Evolutionary conservation across 2,329 filamentous ascomycete genomes (phyloP), one percentile per base, ranked within the genome.

Genomic region (Trichoderma asperellum): DNA sequence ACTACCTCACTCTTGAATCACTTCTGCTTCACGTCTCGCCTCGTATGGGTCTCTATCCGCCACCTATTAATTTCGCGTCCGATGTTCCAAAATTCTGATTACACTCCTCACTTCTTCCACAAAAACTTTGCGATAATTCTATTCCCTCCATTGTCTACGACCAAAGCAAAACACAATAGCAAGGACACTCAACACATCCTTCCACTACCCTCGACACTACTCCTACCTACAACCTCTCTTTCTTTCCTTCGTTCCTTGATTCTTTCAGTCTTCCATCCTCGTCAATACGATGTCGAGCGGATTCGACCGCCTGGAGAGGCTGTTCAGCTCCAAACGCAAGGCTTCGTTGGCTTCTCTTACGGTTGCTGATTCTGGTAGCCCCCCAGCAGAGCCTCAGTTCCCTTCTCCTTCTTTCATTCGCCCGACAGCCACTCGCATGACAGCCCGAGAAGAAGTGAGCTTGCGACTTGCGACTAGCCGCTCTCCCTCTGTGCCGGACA

Each of bases 331-430:
- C 66, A 86, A 81, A 74, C 79, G 78, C 67, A 81, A 80, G 71
- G 71, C 74, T 40, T 78, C 77, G 18, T 70, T 73, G 12, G 75
- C 75, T 37, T 71, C 73, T 55, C 74, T 69, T 63, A 74, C 72
- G 65, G 71, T 70, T 49, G 34, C 49, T 40, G 74, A 68, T 53
- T 73, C 74, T 66, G 69, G 69, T 34, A 62, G 70, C 18, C 72
- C 73, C 35, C 67, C 75, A 10, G 63, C 75, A 29, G 79, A 76
- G 62, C 79, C 79, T 62, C 77, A 80, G 61, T 87, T 87, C 71
- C 85, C 85, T 5, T 81, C 81, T 24, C 82, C 85, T 7, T 86
- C 85, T 0, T 89, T 87, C 72, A 86, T 89, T 71, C 81, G 85
- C 57, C 87, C 87, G 32, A 88, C 81, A 47, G 81, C 83, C 18